Conservation (phyloP, 352 stramenopile species). For the Globisporangium paroecandrum region DNA sequence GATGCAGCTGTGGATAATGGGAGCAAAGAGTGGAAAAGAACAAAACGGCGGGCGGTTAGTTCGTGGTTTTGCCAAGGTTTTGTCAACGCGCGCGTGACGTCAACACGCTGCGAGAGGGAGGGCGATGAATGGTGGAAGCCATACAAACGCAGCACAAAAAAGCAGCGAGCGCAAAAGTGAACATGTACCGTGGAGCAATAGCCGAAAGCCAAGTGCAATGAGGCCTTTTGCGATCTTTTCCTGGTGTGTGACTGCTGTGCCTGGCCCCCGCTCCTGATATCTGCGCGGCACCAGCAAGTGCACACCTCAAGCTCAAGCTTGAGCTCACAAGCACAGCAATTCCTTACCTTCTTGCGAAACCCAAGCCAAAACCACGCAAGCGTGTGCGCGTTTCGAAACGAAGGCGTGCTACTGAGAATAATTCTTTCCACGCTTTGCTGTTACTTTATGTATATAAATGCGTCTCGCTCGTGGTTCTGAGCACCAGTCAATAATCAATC, state of each 20-base stretch:
- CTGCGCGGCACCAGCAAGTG: too few relatives aligned
- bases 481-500: too few relatives aligned
- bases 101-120: background rate
- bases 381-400: conserved; percentile 1
- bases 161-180: background rate
- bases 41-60: background rate
- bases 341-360: too few relatives aligned
- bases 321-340: background rate
- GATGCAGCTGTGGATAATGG: background rate
- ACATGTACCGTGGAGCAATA: background rate
- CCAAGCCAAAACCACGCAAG: background rate
- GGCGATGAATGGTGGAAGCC: background rate
- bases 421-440: background rate
- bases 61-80: background rate
- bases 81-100: background rate
- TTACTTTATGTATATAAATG: background rate
- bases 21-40: background rate
- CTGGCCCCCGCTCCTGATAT: too few relatives aligned
- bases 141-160: background rate
- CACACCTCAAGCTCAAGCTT: too few relatives aligned
- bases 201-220: background rate
- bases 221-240: background rate
- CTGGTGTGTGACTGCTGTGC: background rate
- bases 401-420: background rate
- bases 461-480: background rate